These are phyloP conservation scores for Helicostylum pulchrum DNA, from an alignment of 192 early-diverging fungal genomes.

Conservation along the genomic window DNA sequence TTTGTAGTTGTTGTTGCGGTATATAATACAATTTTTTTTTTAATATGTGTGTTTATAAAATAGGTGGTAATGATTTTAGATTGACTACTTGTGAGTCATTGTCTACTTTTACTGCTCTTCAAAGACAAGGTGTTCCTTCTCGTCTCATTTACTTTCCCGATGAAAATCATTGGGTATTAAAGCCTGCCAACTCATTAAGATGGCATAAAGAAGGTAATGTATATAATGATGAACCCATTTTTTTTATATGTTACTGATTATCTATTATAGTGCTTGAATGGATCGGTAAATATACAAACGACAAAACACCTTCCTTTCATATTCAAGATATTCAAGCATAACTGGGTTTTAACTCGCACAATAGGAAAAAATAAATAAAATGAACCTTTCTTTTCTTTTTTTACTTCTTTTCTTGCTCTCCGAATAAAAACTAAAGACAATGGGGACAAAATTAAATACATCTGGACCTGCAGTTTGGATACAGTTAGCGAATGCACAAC, in stretches of 20 bases:
- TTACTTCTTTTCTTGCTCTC: neutral
- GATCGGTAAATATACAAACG: constrained; percentile 17
- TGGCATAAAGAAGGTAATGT: constrained; percentile 68
- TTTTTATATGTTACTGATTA: neutral
- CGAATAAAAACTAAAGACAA: neutral
- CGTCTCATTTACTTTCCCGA: constrained; percentile 74
- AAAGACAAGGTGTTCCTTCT: constrained; percentile 66
- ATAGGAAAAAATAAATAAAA: too few species aligned
- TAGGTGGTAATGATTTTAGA: constrained; percentile 59
- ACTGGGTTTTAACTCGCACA: too few species aligned
- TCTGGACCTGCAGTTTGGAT: constrained; percentile 2
- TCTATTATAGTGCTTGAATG: constrained; percentile 6
- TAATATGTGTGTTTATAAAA: neutral
- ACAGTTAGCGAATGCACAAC: neutral
- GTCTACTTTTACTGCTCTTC: constrained; percentile 70
- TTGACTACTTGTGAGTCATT: constrained; percentile 68
- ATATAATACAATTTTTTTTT: neutral
- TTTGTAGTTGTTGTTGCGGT: neutral
- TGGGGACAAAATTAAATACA: constrained; percentile 4
- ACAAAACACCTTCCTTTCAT: neutral
- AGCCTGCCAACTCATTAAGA: constrained; percentile 70
- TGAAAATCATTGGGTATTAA: constrained; percentile 63
- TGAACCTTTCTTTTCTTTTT: neutral
- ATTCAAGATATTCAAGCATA: too few species aligned
- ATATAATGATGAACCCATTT: neutral